phyloP scores from a whole-genome alignment of 1,139 yeast species.

The Taphrina deformans region DNA sequence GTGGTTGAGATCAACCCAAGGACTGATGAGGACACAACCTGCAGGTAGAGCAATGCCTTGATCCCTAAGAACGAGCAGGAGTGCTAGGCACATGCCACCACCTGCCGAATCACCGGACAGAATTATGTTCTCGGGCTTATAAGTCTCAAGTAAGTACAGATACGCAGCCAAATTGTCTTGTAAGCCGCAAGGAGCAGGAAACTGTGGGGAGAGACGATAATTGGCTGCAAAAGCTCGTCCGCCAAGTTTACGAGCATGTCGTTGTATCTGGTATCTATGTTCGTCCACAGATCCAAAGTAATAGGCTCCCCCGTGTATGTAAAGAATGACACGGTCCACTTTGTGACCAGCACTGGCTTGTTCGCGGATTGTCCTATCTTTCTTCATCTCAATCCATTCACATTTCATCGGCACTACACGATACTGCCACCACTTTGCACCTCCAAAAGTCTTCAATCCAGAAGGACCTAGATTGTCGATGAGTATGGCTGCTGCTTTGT shows the following conservation, averaged over 20 bases:
- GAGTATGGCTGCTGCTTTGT: conserved; percentile 17
- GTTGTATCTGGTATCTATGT: conserved; percentile 38
- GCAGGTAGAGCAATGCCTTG: conserved; percentile 39
- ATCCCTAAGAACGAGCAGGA: conserved; percentile 33
- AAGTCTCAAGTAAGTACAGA: conserved; percentile 33
- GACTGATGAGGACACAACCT: conserved; percentile 38
- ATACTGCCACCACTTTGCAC: conserved; percentile 33
- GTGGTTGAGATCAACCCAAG: conserved; percentile 40
- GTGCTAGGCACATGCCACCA: conserved; percentile 36
- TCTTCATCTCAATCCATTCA: conserved; percentile 34
- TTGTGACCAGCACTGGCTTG: not conserved
- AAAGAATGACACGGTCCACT: conserved; percentile 37
- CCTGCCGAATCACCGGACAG: conserved; percentile 40
- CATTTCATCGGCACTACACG: conserved; percentile 21
- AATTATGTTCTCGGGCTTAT: conserved; percentile 36
- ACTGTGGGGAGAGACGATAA: conserved; percentile 39
- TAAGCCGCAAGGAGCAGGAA: conserved; percentile 39
- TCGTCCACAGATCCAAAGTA: conserved; percentile 39
- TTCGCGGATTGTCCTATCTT: conserved; percentile 14
- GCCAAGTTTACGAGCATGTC: conserved; percentile 35
- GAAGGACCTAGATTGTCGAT: conserved; percentile 13
- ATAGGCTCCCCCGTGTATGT: conserved; percentile 40
- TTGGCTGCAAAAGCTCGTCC: conserved; percentile 38
- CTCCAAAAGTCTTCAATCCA: conserved; percentile 25
- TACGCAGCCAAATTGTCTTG: conserved; percentile 38